These are phyloP conservation scores for Fusarium decemcellulare DNA, from an alignment of 2,329 filamentous ascomycete species.

Conservation along the genomic window DNA sequence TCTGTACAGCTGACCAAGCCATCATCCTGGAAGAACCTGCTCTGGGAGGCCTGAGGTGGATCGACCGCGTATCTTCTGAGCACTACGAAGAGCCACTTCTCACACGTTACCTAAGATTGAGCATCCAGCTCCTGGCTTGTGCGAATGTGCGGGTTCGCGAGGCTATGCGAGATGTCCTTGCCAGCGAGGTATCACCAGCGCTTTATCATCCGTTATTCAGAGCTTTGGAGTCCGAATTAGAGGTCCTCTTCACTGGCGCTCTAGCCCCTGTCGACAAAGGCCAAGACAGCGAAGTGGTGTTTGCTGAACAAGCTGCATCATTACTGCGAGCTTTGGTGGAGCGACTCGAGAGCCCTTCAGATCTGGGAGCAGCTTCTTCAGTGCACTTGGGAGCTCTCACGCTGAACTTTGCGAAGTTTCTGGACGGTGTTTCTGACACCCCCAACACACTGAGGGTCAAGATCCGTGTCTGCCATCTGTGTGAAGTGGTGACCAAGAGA, in stretches of 20 bases:
- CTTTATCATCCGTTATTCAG: conserved; percentile 76
- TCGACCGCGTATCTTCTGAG: conserved; percentile 72
- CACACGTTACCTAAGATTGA: conserved; percentile 72
- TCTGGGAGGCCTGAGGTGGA: conserved; percentile 73
- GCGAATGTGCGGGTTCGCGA: conserved; percentile 75
- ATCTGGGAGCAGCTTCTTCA: conserved; percentile 73
- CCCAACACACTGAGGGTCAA: conserved; percentile 73
- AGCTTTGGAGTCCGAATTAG: conserved; percentile 75
- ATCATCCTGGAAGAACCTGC: conserved; percentile 70
- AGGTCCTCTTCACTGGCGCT: conserved; percentile 72
- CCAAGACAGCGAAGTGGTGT: conserved; percentile 73
- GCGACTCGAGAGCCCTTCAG: conserved; percentile 73
- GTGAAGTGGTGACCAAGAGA: conserved; percentile 74
- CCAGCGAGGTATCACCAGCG: conserved; percentile 73
- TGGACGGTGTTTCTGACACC: conserved; percentile 71
- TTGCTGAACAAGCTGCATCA: conserved; percentile 77
- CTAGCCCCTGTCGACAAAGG: conserved; percentile 65
- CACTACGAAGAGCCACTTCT: conserved; percentile 73
- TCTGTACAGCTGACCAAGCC: conserved; percentile 73
- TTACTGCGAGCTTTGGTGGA: conserved; percentile 75
- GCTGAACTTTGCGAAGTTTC: conserved; percentile 76
- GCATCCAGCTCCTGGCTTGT: conserved; percentile 76
- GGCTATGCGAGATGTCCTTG: conserved; percentile 76
- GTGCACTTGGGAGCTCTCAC: conserved; percentile 75
- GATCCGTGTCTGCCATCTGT: conserved; percentile 78